Evolutionary conservation across 805 yeast genomes (phyloP).

Genomic region (Saccharomycopsis sp.): DNA sequence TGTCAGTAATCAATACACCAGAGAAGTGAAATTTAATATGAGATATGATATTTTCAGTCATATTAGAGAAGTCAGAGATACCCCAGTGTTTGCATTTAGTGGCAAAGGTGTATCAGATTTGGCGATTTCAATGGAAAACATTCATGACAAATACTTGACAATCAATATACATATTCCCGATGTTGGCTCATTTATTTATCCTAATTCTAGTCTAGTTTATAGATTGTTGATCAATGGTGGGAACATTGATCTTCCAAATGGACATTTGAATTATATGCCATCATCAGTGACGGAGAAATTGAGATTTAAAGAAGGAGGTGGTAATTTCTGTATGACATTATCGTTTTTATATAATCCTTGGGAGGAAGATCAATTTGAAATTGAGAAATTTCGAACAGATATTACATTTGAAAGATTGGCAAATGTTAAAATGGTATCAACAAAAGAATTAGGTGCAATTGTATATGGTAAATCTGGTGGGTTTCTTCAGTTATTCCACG

Average conservation of each 20-base stretch:
- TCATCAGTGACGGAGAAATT: constrained; percentile 13
- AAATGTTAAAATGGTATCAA: constrained; percentile 8
- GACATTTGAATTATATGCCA: constrained; percentile 22
- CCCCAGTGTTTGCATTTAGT: constrained; percentile 12
- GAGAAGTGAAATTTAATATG: neutral
- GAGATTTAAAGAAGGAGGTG: constrained; percentile 2
- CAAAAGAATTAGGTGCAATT: constrained; percentile 7
- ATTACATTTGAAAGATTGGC: constrained; percentile 19
- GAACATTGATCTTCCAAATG: constrained; percentile 20
- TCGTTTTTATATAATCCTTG: constrained; percentile 24
- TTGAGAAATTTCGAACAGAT: constrained; percentile 8
- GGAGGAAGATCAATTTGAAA: constrained; percentile 11
- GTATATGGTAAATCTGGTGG: constrained; percentile 11
- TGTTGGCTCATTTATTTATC: constrained; percentile 31
- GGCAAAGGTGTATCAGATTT: constrained; percentile 17
- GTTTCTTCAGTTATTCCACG: constrained; percentile 23
- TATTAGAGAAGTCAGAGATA: constrained; percentile 7
- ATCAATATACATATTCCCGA: constrained; percentile 39
- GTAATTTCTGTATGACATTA: constrained; percentile 21
- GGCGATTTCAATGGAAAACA: constrained; percentile 34
- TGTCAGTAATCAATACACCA: neutral
- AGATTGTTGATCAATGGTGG: constrained; percentile 12
- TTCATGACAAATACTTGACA: constrained; percentile 31
- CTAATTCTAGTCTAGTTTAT: constrained; percentile 26
- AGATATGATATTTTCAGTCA: constrained; percentile 18